Percentiles rank a stretch among this genome's conserved stretches.
Conservation (phyloP, 1,284 basidiomycete genomes). For the Rhodotorula sp. region DNA sequence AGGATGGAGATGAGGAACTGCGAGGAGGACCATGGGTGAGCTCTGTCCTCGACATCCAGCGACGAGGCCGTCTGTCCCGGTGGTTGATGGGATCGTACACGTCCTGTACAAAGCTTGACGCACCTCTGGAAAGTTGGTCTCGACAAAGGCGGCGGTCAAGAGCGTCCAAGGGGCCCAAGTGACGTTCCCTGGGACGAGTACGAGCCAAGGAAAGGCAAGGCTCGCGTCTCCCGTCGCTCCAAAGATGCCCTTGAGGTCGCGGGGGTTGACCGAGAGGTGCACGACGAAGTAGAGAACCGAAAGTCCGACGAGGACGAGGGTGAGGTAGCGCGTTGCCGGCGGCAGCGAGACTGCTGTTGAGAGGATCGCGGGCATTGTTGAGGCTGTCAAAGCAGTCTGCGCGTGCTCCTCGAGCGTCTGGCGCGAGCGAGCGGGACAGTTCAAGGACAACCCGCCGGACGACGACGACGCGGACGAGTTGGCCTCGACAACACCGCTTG, state of each 20-base stretch:
- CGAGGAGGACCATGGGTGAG: not conserved
- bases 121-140: slow-evolving; percentile 79
- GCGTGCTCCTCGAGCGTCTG: not conserved
- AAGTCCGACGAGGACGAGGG: slow-evolving; percentile 63
- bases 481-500: no score
- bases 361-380: slow-evolving; percentile 23
- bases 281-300: slow-evolving; percentile 68
- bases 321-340: slow-evolving; percentile 73
- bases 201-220: slow-evolving; percentile 67
- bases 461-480: no score
- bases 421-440: not conserved
- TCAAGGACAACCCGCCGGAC: not conserved
- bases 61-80: not conserved
- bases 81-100: not conserved
- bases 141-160: slow-evolving; percentile 79
- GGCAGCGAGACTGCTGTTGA: slow-evolving; percentile 56
- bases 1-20: slow-evolving; percentile 76
- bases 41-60: not conserved
- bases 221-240: slow-evolving; percentile 54
- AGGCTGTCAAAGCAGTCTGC: not conserved
- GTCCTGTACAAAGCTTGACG: slow-evolving; percentile 45
- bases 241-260: slow-evolving; percentile 32
- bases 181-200: slow-evolving; percentile 77
- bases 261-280: slow-evolving; percentile 51
- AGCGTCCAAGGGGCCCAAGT: slow-evolving; percentile 92